Evolutionary conservation across 768 basidiomycete species (phyloP).

Genomic region (Dentipellis sp.): DNA sequence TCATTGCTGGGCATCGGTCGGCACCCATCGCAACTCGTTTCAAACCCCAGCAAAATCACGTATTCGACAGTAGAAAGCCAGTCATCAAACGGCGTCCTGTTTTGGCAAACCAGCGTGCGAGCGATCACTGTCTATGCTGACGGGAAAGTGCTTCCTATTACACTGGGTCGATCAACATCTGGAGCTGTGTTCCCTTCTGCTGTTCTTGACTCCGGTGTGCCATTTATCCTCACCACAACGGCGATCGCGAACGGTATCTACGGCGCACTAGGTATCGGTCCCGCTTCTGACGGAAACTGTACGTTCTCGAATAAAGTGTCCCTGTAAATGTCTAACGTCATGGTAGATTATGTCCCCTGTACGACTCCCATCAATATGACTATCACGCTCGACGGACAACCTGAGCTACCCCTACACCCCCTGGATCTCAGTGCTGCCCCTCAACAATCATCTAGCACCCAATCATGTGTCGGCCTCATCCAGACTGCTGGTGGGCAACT

Average conservation of each 20-base stretch:
- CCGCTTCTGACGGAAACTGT: conserved; percentile 58
- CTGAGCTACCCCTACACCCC: conserved; percentile 57
- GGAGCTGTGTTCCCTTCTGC: conserved; percentile 46
- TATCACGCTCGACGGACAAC: conserved; percentile 50
- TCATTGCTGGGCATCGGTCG: conserved; percentile 60
- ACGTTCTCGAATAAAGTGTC: conserved; percentile 19
- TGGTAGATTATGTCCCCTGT: conserved; percentile 67
- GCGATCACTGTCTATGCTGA: conserved; percentile 55
- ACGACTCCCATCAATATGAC: conserved; percentile 62
- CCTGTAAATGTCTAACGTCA: conserved; percentile 2
- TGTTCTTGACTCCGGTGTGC: conserved; percentile 66
- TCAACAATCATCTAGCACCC: conserved; percentile 28
- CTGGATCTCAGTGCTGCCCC: conserved; percentile 59
- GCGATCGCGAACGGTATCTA: conserved; percentile 68
- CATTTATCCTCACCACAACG: conserved; percentile 53
- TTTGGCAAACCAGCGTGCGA: conserved; percentile 53
- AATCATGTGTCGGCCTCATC: conserved; percentile 56
- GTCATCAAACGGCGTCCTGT: conserved; percentile 31
- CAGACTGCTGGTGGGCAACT: conserved; percentile 44
- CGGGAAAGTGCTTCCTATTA: conserved; percentile 30
- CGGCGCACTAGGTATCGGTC: conserved; percentile 57
- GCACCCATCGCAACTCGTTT: conserved; percentile 47
- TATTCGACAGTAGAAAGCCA: conserved; percentile 39
- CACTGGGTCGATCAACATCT: conserved; percentile 29
- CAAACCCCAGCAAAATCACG: conserved; percentile 39